Evolutionary conservation across 805 yeast species (phyloP), one percentile per base, ranked within the genome.

Genomic region (Candida odintsovae): DNA sequence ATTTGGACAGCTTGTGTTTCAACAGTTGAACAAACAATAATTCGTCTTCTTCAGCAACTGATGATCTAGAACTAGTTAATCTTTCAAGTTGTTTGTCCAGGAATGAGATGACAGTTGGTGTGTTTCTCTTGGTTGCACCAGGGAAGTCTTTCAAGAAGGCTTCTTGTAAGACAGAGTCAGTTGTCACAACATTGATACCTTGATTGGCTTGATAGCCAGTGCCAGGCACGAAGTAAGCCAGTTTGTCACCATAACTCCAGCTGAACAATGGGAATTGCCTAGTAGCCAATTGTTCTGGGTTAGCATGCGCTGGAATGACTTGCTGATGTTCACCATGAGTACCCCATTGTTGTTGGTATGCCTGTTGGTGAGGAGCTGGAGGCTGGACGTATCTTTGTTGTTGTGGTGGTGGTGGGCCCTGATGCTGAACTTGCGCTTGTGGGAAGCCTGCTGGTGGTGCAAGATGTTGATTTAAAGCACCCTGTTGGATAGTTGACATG

Each of bases 261-360:
- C 75, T 71, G 60, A 87, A 84, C 29, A 89, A 59, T 0, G 96
- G 95, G 65, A 84, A 85, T 59, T 86, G 95, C 45, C 85, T 71
- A 41, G 68, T 64, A 21, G 72, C 63, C 43, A 83, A 62, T 21
- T 80, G 76, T 43, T 75, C 76, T 8, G 86, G 84, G 50, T 80
- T 75, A 26, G 67, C 65, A 8, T 71, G 51, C 38, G 57, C 64
- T 44, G 53, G 63, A 29, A 26, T 28, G 22, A 39, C 29, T 15
- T 36, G 47, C n/a, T 37, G 26, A 4, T 29, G 36, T 3, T 35
- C 18, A 4, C 25, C 36, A n/a, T 33, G 39, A 12, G 10, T 19
- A 23, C 23, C 36, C 13, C 26, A 15, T 13, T n/a, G 40, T 29
- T 58, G 61, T 38, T 56, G 63, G 12, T 46, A 45, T 19, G 38